Percentiles rank a stretch among this genome's conserved stretches.
Evolutionary conservation across 2,329 filamentous ascomycete genomes (phyloP).

Genomic region (Aspergillus vadensis): DNA sequence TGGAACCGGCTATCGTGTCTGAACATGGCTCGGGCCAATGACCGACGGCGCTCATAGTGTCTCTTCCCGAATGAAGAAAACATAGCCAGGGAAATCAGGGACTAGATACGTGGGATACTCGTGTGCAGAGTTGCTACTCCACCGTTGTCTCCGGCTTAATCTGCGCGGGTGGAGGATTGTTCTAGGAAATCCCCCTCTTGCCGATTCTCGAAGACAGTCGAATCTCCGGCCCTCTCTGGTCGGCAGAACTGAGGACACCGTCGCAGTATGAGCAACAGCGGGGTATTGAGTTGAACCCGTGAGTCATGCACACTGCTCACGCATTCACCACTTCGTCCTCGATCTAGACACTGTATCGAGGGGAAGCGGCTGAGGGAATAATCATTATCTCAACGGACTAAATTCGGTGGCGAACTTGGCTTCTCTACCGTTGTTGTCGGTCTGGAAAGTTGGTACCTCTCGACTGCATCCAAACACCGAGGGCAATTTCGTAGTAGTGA

Average conservation of each 20-base stretch:
- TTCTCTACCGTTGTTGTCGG: neutral
- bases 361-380: neutral
- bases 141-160: neutral
- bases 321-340: neutral
- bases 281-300: neutral
- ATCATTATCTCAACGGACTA: neutral
- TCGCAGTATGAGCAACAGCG: neutral
- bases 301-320: neutral
- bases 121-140: slow-evolving; percentile 1
- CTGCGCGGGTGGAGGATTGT: neutral
- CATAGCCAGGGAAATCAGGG: slow-evolving; percentile 1
- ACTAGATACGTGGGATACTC: slow-evolving; percentile 1
- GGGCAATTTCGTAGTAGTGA: neutral
- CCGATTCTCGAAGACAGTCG: neutral
- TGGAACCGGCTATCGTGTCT: slow-evolving; percentile 1
- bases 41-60: neutral
- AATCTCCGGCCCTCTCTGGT: neutral
- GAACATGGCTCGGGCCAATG: neutral
- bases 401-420: neutral
- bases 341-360: neutral
- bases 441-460: neutral
- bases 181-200: neutral
- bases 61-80: neutral
- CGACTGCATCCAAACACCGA: neutral
- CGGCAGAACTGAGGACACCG: neutral